Percentiles rank a stretch among this genome's conserved stretches.
Evolutionary conservation across 2,329 filamentous ascomycete species (phyloP).

Genomic region (Waltergamsia citrina): DNA sequence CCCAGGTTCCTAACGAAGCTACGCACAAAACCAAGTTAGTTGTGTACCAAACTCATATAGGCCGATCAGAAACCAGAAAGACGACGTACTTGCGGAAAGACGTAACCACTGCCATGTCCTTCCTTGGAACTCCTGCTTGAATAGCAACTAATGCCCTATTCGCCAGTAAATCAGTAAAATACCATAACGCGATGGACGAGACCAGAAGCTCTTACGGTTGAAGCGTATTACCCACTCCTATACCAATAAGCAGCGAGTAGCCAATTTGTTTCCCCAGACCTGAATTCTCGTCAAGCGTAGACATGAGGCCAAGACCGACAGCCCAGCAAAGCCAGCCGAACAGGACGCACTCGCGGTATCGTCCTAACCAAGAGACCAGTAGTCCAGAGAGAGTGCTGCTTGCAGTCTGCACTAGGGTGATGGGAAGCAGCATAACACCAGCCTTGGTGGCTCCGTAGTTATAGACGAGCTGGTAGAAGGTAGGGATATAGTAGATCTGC

Average conservation of each 20-base stretch:
- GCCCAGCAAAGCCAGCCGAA: constrained; percentile 43
- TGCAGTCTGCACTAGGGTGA: constrained; percentile 31
- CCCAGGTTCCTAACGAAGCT: constrained; percentile 30
- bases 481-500: constrained; percentile 39
- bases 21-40: background rate
- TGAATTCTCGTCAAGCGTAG: constrained; percentile 35
- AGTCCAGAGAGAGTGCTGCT: constrained; percentile 41
- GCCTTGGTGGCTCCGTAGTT: constrained; percentile 30
- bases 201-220: constrained; percentile 27
- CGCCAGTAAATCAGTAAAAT: constrained; percentile 3
- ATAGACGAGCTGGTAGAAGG: constrained; percentile 36
- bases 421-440: constrained; percentile 29
- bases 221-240: constrained; percentile 41
- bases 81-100: constrained; percentile 29
- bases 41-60: no score
- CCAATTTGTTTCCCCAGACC: constrained; percentile 43
- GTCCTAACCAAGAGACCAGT: constrained; percentile 40
- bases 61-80: no score
- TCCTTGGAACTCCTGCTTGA: constrained; percentile 43
- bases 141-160: constrained; percentile 38
- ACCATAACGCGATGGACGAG: background rate
- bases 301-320: constrained; percentile 40
- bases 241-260: constrained; percentile 40
- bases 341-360: constrained; percentile 44
- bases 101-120: constrained; percentile 33